Evolutionary conservation across 1,139 yeast genomes (phyloP).

Genomic region (Magnusiomyces suaveolens): DNA sequence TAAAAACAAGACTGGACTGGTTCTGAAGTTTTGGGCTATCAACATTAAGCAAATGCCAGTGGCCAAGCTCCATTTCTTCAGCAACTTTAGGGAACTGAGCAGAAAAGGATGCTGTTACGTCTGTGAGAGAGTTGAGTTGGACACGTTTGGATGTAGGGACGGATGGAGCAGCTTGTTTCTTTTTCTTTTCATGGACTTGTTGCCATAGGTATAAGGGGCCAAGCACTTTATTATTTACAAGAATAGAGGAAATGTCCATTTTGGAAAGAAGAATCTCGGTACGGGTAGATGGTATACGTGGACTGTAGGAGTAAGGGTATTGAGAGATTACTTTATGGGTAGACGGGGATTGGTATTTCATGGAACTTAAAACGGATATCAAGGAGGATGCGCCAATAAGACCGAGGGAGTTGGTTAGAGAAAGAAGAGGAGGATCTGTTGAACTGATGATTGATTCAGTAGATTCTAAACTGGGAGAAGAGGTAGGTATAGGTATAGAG

Average conservation of each 20-base stretch:
- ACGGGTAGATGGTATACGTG: constrained; percentile 41
- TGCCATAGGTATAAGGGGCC: constrained; percentile 50
- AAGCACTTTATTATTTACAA: constrained; percentile 43
- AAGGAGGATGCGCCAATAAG: constrained; percentile 43
- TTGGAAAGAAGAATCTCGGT: constrained; percentile 40
- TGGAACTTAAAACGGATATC: not conserved
- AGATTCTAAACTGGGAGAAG: not conserved
- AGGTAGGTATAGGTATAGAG: not conserved
- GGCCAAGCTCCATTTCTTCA: constrained; percentile 5
- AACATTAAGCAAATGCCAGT: constrained; percentile 5
- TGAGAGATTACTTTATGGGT: constrained; percentile 9
- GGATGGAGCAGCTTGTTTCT: not conserved
- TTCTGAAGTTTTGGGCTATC: constrained; percentile 2
- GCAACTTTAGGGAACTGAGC: not conserved
- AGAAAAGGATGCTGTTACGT: constrained; percentile 6
- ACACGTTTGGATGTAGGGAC: constrained; percentile 8
- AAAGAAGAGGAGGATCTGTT: constrained; percentile 31
- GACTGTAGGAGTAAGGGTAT: constrained; percentile 45
- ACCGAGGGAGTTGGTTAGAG: constrained; percentile 45
- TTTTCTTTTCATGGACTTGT: constrained; percentile 23
- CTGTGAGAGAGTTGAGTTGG: constrained; percentile 9
- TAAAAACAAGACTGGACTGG: constrained; percentile 11
- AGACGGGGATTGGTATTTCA: constrained; percentile 26
- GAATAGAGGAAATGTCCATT: constrained; percentile 35
- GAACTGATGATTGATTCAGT: not conserved